These are phyloP conservation scores for Gossypium stocksii DNA, from an alignment of 345 rosid genomes.

Conservation along the genomic window DNA sequence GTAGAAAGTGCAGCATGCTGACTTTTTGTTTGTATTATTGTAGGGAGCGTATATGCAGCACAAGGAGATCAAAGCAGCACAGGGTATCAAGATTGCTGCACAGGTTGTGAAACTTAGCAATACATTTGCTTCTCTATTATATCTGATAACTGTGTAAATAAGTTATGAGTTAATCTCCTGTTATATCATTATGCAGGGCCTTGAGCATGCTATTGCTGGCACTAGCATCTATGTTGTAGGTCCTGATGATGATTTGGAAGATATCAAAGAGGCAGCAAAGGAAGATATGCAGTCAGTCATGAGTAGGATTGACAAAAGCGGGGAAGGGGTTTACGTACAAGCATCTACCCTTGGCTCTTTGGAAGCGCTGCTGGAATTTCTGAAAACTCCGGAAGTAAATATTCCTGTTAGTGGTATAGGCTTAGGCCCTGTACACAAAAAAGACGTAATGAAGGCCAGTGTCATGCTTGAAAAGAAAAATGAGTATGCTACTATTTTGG, in stretches of 20 bases:
- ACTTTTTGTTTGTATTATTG: constrained; percentile 29
- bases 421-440: constrained; percentile 89
- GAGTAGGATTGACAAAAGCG: constrained; percentile 80
- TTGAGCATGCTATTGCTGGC: constrained; percentile 95
- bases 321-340: constrained; percentile 94
- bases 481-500: constrained; percentile 87
- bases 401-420: constrained; percentile 93
- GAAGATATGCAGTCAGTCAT: constrained; percentile 84
- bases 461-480: constrained; percentile 94
- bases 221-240: constrained; percentile 80
- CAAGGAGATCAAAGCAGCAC: constrained; percentile 90
- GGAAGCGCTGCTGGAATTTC: constrained; percentile 89
- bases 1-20: not conserved
- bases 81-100: constrained; percentile 87
- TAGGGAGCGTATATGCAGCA: constrained; percentile 88
- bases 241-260: constrained; percentile 71
- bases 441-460: constrained; percentile 90
- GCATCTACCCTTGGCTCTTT: constrained; percentile 93
- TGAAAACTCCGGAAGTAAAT: constrained; percentile 77
- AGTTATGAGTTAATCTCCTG: not conserved
- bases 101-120: constrained; percentile 50
- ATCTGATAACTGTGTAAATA: not conserved
- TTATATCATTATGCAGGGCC: constrained; percentile 47
- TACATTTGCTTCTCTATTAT: not conserved
- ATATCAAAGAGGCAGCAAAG: constrained; percentile 60